Evolutionary conservation across 2,329 filamentous ascomycete genomes (phyloP).

Genomic region (Alternaria consortialis): DNA sequence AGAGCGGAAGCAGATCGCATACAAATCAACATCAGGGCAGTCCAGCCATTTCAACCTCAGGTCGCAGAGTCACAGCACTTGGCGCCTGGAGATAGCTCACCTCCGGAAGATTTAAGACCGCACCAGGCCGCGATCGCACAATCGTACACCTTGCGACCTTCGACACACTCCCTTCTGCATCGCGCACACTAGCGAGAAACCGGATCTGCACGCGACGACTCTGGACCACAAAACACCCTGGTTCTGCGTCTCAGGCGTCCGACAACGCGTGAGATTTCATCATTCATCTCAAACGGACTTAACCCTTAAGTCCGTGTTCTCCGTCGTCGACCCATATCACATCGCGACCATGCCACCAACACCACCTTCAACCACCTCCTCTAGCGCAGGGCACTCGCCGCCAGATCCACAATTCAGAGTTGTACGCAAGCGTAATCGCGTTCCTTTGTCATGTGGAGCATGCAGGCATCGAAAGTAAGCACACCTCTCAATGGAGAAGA

Average conservation of each 20-base stretch:
- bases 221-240: constrained; percentile 4
- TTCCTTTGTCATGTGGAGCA: constrained; percentile 89
- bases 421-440: constrained; percentile 88
- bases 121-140: constrained; percentile 26
- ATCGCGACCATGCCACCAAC: constrained; percentile 72
- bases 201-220: constrained; percentile 13
- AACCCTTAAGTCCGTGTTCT: constrained; percentile 28
- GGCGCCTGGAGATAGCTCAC: constrained; percentile 42
- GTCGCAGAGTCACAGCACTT: constrained; percentile 14
- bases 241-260: constrained; percentile 11
- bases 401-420: constrained; percentile 88
- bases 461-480: constrained; percentile 88
- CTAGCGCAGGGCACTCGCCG: constrained; percentile 79
- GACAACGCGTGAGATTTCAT: constrained; percentile 10
- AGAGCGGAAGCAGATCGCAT: constrained; percentile 18
- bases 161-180: constrained; percentile 19
- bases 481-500: neutral
- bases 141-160: constrained; percentile 23
- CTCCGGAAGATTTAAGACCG: constrained; percentile 42
- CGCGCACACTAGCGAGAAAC: constrained; percentile 11
- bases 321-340: constrained; percentile 10
- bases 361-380: constrained; percentile 79
- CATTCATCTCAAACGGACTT: constrained; percentile 33
- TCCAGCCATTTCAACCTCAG: constrained; percentile 27
- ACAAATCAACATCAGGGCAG: constrained; percentile 19